Evolutionary conservation across 2,329 filamentous ascomycete species (phyloP).

Genomic region (Fusarium citri): DNA sequence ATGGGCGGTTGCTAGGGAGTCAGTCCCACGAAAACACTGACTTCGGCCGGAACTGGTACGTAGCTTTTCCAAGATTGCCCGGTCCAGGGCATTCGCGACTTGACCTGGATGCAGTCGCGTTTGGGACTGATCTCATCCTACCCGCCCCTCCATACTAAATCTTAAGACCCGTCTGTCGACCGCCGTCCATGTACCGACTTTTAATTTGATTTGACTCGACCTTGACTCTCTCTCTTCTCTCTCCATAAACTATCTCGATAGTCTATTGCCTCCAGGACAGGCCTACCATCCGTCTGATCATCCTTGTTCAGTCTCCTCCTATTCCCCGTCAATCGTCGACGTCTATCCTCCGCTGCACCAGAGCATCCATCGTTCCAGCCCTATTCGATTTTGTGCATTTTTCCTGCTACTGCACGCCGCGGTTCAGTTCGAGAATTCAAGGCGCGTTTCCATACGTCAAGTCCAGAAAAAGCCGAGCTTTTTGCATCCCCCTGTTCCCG

Average conservation of each 20-base stretch:
- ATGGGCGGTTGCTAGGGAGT: constrained; percentile 58
- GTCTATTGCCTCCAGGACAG: constrained; percentile 14
- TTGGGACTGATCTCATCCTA: constrained; percentile 38
- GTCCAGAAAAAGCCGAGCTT: constrained; percentile 23
- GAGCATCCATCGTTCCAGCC: constrained; percentile 2
- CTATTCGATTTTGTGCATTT: constrained; percentile 10
- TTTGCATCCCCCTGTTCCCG: constrained; percentile 24
- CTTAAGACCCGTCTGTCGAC: constrained; percentile 20
- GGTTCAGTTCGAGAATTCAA: constrained; percentile 21
- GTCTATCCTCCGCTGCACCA: background rate
- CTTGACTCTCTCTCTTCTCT: constrained; percentile 27
- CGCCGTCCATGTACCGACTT: constrained; percentile 8
- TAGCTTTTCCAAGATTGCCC: constrained; percentile 28
- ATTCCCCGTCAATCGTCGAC: constrained; percentile 1
- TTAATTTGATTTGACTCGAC: constrained; percentile 18
- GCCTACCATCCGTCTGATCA: constrained; percentile 2
- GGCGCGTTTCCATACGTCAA: constrained; percentile 41
- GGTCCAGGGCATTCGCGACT: constrained; percentile 25
- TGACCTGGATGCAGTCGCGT: constrained; percentile 39
- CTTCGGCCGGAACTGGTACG: constrained; percentile 23
- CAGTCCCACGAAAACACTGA: constrained; percentile 24
- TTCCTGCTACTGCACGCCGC: constrained; percentile 17
- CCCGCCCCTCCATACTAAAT: constrained; percentile 44
- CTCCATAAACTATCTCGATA: constrained; percentile 28
- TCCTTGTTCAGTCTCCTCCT: constrained; percentile 4